These are phyloP conservation scores for Hordeum pubiflorum DNA, from an alignment of 202 grass and related monocot genomes.

Conservation along the genomic window DNA sequence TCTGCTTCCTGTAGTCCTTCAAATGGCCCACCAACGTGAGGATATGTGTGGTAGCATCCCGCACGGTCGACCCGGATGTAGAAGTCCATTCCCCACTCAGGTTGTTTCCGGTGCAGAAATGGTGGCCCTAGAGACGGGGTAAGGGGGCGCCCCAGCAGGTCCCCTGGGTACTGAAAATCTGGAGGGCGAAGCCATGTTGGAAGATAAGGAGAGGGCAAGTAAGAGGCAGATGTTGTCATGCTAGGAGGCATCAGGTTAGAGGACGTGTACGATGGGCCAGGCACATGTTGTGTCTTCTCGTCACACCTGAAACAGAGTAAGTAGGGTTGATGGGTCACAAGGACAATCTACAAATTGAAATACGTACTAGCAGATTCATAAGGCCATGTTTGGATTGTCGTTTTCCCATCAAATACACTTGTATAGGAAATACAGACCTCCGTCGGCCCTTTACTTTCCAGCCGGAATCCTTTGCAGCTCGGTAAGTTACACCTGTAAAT, in stretches of 20 bases:
- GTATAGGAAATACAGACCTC: too few species aligned
- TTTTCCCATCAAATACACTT: too few species aligned
- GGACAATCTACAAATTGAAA: neutral
- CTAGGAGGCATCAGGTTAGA: neutral
- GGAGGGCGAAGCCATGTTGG: neutral
- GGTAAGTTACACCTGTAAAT: too few species aligned
- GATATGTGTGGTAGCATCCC: conserved; percentile 2
- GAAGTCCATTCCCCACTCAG: neutral
- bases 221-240: neutral
- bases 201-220: too few species aligned
- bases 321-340: neutral
- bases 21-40: conserved; percentile 1
- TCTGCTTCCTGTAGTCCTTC: neutral
- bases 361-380: too few species aligned
- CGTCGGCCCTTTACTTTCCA: too few species aligned
- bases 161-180: neutral
- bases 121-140: neutral
- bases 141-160: neutral
- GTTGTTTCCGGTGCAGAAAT: neutral
- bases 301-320: neutral
- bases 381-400: too few species aligned
- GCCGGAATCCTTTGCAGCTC: too few species aligned
- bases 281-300: neutral
- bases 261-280: neutral
- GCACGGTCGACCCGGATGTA: neutral